These are phyloP conservation scores for Boletus rex-veris DNA, from an alignment of 768 basidiomycete genomes.

Conservation along the genomic window DNA sequence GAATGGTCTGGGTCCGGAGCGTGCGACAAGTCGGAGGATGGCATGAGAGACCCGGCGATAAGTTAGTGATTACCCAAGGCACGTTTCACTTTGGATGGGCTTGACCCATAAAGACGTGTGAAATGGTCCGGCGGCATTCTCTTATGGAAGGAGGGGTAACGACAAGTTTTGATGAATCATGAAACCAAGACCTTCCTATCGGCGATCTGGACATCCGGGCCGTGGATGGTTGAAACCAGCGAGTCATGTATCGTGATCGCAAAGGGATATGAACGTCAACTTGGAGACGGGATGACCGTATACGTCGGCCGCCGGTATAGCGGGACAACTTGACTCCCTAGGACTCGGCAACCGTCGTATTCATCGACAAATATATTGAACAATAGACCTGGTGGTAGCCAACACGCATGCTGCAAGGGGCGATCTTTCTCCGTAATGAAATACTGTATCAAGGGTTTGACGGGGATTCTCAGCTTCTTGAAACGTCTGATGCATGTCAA, in stretches of 20 bases:
- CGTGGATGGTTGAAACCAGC: background rate
- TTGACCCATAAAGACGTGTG: constrained; percentile 9
- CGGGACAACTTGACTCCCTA: background rate
- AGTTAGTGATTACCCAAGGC: background rate
- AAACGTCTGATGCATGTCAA: constrained; percentile 11
- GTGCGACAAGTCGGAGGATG: background rate
- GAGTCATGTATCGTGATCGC: too few species aligned
- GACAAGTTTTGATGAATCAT: background rate
- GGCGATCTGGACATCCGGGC: background rate
- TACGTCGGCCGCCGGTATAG: too few species aligned
- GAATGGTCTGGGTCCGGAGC: background rate
- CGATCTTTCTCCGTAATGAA: constrained; percentile 16
- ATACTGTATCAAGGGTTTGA: background rate
- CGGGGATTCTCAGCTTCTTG: constrained; percentile 7
- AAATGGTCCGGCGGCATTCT: constrained; percentile 6
- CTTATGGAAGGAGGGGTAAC: constrained; percentile 1
- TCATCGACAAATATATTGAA: constrained; percentile 2
- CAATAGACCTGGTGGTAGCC: constrained; percentile 2
- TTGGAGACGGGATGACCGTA: background rate
- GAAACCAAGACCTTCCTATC: background rate
- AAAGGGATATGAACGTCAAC: background rate
- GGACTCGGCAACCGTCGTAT: constrained; percentile 1
- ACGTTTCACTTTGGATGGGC: constrained; percentile 9
- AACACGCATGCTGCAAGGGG: background rate
- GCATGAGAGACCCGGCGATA: background rate